phyloP scores from a whole-genome alignment of 2,329 filamentous ascomycete species.

The Talaromyces islandicus region DNA sequence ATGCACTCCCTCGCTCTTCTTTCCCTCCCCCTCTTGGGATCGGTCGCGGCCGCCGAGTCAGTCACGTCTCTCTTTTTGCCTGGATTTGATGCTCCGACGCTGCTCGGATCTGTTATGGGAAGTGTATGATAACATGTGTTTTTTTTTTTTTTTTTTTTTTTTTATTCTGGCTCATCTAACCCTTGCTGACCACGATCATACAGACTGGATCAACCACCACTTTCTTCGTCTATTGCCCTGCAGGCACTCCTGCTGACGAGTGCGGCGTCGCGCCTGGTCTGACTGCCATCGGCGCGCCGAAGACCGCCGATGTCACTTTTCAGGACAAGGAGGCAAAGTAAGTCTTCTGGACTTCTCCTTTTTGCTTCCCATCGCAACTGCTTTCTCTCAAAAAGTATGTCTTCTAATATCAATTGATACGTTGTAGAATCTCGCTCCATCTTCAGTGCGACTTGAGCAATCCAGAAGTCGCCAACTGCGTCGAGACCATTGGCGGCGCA shows the following conservation, averaged over 20 bases:
- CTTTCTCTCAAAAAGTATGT: no score
- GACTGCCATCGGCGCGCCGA: neutral
- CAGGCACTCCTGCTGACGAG: neutral
- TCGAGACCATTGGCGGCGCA: neutral
- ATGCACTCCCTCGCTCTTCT: neutral
- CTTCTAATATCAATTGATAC: neutral
- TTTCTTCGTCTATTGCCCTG: neutral
- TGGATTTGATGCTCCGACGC: neutral
- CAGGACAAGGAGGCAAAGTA: neutral
- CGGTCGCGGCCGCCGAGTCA: neutral
- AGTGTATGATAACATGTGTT: neutral
- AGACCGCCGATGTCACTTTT: neutral
- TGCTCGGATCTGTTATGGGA: neutral
- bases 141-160: no score
- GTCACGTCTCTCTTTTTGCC: neutral
- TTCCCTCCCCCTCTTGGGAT: neutral
- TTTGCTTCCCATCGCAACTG: neutral
- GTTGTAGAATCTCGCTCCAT: neutral
- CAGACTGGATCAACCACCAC: neutral
- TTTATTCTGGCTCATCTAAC: neutral
- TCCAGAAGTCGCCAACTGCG: neutral
- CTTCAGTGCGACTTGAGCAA: neutral
- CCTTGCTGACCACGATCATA: neutral
- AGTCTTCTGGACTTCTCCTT: neutral
- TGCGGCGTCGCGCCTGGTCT: neutral